Evolutionary conservation across 805 yeast species (phyloP).

Genomic region (Yarrowia deformans): DNA sequence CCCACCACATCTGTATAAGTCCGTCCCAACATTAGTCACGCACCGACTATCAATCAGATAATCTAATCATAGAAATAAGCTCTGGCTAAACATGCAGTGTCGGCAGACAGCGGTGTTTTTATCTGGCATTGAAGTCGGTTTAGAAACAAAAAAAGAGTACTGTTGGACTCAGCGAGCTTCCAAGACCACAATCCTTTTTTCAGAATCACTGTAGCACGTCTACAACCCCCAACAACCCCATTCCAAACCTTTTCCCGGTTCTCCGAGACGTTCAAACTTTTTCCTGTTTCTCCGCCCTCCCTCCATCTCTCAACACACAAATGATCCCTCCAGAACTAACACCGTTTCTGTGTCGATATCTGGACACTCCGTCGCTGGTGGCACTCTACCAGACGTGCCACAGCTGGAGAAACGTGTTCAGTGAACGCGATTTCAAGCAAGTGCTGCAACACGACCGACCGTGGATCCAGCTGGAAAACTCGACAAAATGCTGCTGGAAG

Average conservation of each 20-base stretch:
- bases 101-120: background rate
- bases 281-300: background rate
- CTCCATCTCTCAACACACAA: background rate
- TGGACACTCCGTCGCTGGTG: constrained; percentile 12
- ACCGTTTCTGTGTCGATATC: constrained; percentile 21
- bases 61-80: constrained; percentile 30
- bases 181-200: background rate
- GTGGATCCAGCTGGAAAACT: constrained; percentile 26
- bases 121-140: background rate
- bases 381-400: constrained; percentile 9
- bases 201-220: background rate
- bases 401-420: constrained; percentile 18
- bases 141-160: background rate
- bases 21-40: no score
- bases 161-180: background rate
- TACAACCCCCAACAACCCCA: background rate
- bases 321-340: constrained; percentile 30
- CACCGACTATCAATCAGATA: constrained; percentile 28
- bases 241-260: background rate
- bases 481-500: constrained; percentile 25
- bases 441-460: constrained; percentile 26
- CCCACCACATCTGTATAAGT: no score
- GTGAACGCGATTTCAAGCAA: constrained; percentile 26
- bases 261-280: constrained; percentile 2
- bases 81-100: background rate